These are phyloP conservation scores for Durotheca rogersii DNA, from an alignment of 495 filamentous ascomycete species.

Conservation along the genomic window DNA sequence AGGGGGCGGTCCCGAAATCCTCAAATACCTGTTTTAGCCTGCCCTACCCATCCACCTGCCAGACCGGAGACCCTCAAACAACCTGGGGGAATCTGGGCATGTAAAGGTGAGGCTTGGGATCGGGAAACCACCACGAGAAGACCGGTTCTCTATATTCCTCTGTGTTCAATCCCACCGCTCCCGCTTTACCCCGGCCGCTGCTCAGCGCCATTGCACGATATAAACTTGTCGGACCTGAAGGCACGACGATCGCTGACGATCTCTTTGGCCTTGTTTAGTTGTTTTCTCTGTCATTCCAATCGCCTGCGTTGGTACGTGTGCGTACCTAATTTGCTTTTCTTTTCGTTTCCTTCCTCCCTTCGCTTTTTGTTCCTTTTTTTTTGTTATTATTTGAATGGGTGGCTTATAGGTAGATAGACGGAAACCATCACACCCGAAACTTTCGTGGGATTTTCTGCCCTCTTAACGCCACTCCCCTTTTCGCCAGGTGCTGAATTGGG, in stretches of 20 bases:
- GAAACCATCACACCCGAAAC: neutral
- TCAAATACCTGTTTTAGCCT: conserved; percentile 9
- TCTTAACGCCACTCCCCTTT: neutral
- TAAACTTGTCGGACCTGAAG: conserved; percentile 14
- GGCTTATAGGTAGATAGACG: no score
- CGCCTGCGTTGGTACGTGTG: no score
- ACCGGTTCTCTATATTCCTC: neutral
- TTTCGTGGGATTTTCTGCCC: conserved; percentile 4
- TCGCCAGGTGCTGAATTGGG: neutral
- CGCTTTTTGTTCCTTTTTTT: no score
- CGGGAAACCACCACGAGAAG: neutral
- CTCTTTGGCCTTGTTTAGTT: conserved; percentile 19
- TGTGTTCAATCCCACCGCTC: no score
- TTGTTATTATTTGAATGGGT: no score
- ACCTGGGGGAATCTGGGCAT: neutral
- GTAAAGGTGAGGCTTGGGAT: neutral
- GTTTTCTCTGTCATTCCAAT: no score
- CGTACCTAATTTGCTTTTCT: conserved; percentile 5
- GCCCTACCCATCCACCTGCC: neutral
- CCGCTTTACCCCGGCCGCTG: neutral
- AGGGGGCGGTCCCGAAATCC: conserved; percentile 18
- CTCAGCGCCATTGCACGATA: conserved; percentile 2
- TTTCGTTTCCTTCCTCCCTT: conserved; percentile 1
- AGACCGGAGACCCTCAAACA: neutral
- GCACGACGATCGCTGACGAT: conserved; percentile 22